Evolutionary conservation across 2,329 filamentous ascomycete genomes (phyloP).

Genomic region (Fusarium tanahbumbuense): DNA sequence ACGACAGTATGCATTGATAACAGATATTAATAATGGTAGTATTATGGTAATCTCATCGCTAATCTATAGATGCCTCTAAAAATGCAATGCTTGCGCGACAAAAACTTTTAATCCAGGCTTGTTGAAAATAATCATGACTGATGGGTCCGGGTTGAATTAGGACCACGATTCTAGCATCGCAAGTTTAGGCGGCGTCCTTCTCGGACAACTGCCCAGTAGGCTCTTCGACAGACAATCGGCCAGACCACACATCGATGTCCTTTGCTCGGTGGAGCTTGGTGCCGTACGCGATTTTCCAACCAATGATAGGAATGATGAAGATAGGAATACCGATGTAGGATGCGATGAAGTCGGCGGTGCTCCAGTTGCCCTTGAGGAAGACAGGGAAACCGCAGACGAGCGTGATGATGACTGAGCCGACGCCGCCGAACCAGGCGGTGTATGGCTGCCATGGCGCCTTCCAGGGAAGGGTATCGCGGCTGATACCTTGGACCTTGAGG

Average conservation of each 20-base stretch:
- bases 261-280: conserved; percentile 54
- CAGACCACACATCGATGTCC: conserved; percentile 63
- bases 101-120: background rate
- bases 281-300: conserved; percentile 63
- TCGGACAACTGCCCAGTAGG: conserved; percentile 7
- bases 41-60: background rate
- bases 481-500: conserved; percentile 64
- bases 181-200: background rate
- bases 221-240: conserved; percentile 26
- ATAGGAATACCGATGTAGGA: conserved; percentile 72
- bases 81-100: background rate
- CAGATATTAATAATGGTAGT: background rate
- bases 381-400: conserved; percentile 81
- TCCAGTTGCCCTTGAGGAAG: conserved; percentile 76
- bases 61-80: background rate
- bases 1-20: background rate
- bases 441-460: conserved; percentile 69
- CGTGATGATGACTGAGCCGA: conserved; percentile 69
- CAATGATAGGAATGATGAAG: conserved; percentile 70
- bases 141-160: background rate
- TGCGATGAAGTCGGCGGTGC: conserved; percentile 70
- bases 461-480: conserved; percentile 65
- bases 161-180: background rate
- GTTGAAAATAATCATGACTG: background rate
- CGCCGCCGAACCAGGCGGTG: conserved; percentile 69